phyloP scores from a whole-genome alignment of 352 stramenopile genomes.

The Phytopythium delawarense region DNA sequence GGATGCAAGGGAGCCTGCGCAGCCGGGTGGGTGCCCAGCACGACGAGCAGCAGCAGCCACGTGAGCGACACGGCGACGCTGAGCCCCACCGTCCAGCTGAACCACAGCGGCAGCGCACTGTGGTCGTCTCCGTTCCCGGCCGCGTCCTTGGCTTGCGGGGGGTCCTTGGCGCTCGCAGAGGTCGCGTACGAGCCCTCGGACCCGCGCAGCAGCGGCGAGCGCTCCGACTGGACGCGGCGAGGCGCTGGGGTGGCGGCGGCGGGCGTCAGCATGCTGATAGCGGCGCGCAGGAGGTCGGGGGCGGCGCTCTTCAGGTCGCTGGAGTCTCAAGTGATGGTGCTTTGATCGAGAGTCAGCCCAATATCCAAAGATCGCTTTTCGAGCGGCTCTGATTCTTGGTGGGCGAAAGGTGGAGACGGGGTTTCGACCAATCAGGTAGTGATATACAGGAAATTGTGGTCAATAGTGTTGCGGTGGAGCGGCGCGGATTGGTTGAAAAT shows the following conservation, averaged over 20 bases:
- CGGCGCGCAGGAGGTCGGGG: no score
- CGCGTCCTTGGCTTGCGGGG: not conserved
- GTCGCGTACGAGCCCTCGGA: not conserved
- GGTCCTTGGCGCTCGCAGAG: not conserved
- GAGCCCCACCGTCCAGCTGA: slow-evolving; percentile 27
- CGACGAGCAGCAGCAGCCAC: slow-evolving; percentile 50
- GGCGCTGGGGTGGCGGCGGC: not conserved
- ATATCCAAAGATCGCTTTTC: no score
- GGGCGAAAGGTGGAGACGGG: no score
- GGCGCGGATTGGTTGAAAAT: not conserved
- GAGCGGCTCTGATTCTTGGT: no score
- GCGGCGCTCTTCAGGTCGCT: not conserved
- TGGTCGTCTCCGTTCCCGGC: not conserved
- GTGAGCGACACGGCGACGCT: slow-evolving; percentile 39
- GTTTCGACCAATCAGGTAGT: no score
- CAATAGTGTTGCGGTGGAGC: no score
- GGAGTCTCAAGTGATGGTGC: no score
- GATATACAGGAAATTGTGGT: no score
- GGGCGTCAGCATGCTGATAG: not conserved
- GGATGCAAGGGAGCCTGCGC: not conserved
- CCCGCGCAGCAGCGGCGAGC: slow-evolving; percentile 20
- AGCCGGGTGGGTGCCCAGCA: slow-evolving; percentile 18
- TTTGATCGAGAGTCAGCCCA: no score
- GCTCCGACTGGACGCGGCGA: slow-evolving; percentile 12
- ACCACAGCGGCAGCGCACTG: slow-evolving; percentile 47